Evolutionary conservation across 805 yeast species (phyloP).

Genomic region (Cyberlindnera samutprakarnensis): DNA sequence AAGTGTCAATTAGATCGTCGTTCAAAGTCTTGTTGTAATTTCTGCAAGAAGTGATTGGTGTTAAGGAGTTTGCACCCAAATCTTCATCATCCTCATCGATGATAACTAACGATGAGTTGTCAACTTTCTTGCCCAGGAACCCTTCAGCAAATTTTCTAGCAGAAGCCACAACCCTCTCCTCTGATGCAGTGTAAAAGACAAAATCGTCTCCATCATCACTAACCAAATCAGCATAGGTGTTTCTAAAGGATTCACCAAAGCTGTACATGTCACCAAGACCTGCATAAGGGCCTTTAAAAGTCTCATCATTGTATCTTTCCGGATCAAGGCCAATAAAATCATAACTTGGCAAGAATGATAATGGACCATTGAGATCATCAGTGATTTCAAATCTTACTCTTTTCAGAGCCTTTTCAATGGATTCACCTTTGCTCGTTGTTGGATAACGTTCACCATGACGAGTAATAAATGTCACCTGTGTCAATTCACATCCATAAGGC

Average conservation of each 20-base stretch:
- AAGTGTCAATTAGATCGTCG: too few species aligned
- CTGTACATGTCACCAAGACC: constrained; percentile 37
- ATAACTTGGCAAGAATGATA: constrained; percentile 46
- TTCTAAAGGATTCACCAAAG: constrained; percentile 38
- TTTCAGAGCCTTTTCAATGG: too few species aligned
- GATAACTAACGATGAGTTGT: constrained; percentile 28
- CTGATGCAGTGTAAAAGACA: constrained; percentile 44
- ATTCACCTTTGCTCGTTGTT: too few species aligned
- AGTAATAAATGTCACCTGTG: constrained; percentile 43
- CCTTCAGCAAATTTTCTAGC: constrained; percentile 40
- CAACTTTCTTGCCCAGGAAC: constrained; percentile 36
- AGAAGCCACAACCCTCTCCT: constrained; percentile 40
- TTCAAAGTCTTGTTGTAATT: constrained; percentile 25
- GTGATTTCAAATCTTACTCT: too few species aligned
- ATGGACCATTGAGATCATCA: too few species aligned
- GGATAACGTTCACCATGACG: constrained; percentile 78
- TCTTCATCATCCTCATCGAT: constrained; percentile 31
- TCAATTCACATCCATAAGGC: constrained; percentile 43
- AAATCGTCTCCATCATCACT: constrained; percentile 27
- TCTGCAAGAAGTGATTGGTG: constrained; percentile 38
- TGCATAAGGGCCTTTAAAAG: constrained; percentile 32
- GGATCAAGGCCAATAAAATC: constrained; percentile 37
- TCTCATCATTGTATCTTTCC: constrained; percentile 35
- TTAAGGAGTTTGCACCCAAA: constrained; percentile 44
- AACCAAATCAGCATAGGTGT: constrained; percentile 35